These are phyloP conservation scores for Eragrostis curvula DNA, from an alignment of 176 grass and related monocot species.

Conservation along the genomic window DNA sequence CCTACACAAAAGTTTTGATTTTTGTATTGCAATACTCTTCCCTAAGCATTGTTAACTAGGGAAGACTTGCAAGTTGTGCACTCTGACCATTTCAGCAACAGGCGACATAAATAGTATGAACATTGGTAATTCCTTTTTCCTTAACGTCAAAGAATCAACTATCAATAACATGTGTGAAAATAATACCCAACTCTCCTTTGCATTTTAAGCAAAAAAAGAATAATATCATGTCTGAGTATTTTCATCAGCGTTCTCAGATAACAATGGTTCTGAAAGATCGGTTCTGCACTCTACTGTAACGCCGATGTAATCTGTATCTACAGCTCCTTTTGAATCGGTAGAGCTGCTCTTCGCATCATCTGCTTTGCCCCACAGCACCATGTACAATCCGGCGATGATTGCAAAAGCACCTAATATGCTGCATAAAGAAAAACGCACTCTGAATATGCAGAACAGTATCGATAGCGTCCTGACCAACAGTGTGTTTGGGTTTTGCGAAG, in stretches of 20 bases:
- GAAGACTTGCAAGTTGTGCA: neutral
- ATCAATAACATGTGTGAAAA: neutral
- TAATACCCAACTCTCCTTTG: neutral
- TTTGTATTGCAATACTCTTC: neutral
- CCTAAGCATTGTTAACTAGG: neutral
- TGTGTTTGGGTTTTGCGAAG: neutral
- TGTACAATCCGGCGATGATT: conserved; percentile 52
- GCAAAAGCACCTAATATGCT: conserved; percentile 61
- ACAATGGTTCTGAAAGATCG: conserved; percentile 50
- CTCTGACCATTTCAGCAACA: neutral
- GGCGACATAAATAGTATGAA: neutral
- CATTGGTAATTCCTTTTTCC: neutral
- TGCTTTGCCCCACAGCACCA: conserved; percentile 75
- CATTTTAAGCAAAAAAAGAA: neutral
- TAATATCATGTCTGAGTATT: neutral
- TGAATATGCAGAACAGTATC: neutral
- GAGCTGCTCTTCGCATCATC: conserved; percentile 22
- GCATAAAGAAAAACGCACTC: neutral
- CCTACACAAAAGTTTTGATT: neutral
- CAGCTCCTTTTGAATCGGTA: conserved; percentile 10
- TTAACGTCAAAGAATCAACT: neutral
- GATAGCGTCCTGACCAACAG: neutral
- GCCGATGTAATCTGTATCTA: conserved; percentile 2
- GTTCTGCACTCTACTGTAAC: neutral
- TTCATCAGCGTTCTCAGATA: conserved; percentile 3